Percentiles rank a stretch among this genome's conserved stretches.
Conservation (phyloP, 2,329 filamentous ascomycete species). For the Tolypocladium sp. region DNA sequence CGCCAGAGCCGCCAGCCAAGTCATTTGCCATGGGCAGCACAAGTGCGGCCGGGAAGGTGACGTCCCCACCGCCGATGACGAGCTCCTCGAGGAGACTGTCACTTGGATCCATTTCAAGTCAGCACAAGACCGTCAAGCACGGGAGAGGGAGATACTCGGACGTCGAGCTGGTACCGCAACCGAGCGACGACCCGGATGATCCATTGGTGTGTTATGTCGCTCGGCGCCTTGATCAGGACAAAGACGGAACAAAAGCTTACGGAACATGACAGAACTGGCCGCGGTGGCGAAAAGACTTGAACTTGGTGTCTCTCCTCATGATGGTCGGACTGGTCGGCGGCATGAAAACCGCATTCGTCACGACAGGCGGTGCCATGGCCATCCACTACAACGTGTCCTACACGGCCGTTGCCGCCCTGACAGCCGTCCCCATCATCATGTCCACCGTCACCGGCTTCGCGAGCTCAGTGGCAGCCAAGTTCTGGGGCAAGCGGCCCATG, state of each 20-base stretch:
- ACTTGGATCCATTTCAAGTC: slow-evolving; percentile 5
- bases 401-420: slow-evolving; percentile 37
- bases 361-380: slow-evolving; percentile 35
- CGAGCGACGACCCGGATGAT: slow-evolving; percentile 44
- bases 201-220: slow-evolving; percentile 34
- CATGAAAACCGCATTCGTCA: slow-evolving; percentile 46
- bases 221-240: background rate
- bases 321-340: slow-evolving; percentile 36
- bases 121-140: slow-evolving; percentile 33
- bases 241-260: background rate
- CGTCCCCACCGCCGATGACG: slow-evolving; percentile 4
- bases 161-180: slow-evolving; percentile 43
- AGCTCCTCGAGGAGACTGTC: slow-evolving; percentile 6
- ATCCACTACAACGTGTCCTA: slow-evolving; percentile 34
- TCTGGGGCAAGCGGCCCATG: slow-evolving; percentile 44
- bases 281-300: slow-evolving; percentile 40
- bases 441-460: slow-evolving; percentile 35
- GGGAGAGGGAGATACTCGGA: slow-evolving; percentile 31
- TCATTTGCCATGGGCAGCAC: slow-evolving; percentile 1
- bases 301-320: slow-evolving; percentile 36
- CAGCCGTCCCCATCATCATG: slow-evolving; percentile 42
- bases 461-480: slow-evolving; percentile 31
- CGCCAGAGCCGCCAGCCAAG: slow-evolving; percentile 1
- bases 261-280: slow-evolving; percentile 41
- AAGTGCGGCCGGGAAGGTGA: background rate